phyloP scores from a whole-genome alignment of 2,329 filamentous ascomycete genomes.

The Leptographium wingfieldii region DNA sequence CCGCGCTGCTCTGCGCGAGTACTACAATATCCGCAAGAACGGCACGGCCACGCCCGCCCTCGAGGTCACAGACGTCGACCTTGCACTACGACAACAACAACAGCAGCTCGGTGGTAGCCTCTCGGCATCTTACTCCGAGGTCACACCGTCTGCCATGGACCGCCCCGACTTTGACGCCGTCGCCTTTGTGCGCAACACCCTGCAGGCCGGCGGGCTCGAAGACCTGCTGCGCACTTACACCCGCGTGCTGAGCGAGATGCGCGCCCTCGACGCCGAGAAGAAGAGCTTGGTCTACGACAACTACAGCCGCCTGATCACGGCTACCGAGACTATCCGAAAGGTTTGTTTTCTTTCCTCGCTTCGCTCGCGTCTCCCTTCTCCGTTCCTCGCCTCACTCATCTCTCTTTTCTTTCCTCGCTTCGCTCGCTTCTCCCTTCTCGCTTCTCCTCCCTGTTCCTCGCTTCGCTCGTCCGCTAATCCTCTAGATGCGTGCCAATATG shows the following conservation, averaged over 20 bases:
- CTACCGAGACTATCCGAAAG: constrained; percentile 88
- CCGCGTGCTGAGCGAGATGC: constrained; percentile 63
- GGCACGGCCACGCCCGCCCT: constrained; percentile 22
- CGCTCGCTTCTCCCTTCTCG: not conserved
- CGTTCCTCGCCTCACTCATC: not conserved
- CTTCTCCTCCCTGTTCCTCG: too few relatives aligned
- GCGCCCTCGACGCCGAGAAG: constrained; percentile 85
- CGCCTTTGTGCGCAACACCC: constrained; percentile 49
- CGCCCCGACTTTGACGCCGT: constrained; percentile 57
- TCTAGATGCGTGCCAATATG: constrained; percentile 66
- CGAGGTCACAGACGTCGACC: constrained; percentile 28
- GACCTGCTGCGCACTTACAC: constrained; percentile 61
- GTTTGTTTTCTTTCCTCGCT: constrained; percentile 19
- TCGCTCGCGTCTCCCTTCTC: not conserved
- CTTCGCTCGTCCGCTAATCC: not conserved
- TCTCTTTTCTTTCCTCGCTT: not conserved
- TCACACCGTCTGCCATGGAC: constrained; percentile 62
- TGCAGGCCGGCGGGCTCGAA: constrained; percentile 51
- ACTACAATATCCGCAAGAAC: constrained; percentile 67
- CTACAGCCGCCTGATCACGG: constrained; percentile 92
- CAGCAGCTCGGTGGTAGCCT: not conserved
- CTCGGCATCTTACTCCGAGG: constrained; percentile 31
- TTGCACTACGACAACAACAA: constrained; percentile 16
- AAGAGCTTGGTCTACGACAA: constrained; percentile 98
- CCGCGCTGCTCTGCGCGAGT: constrained; percentile 79